Percentiles rank a stretch among this genome's conserved stretches.
phyloP scores from a whole-genome alignment of 108 stramenopile genomes.

The Poteriospumella lacustris region DNA sequence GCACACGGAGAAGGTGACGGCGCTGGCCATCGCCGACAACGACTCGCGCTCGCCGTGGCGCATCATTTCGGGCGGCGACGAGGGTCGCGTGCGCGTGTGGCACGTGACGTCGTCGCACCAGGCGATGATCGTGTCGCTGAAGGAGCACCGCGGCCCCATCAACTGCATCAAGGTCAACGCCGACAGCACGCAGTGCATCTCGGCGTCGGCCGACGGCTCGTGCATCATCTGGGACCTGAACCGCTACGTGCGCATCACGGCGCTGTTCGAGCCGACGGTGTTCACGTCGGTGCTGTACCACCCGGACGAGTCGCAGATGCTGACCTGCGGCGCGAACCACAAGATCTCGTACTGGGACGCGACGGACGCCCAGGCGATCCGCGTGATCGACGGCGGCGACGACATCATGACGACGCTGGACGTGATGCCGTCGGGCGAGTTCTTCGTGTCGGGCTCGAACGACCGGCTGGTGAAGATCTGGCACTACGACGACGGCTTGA shows the following conservation, averaged over 20 bases:
- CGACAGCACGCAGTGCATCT: constrained; percentile 65
- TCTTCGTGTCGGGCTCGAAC: constrained; percentile 66
- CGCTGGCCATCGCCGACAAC: constrained; percentile 61
- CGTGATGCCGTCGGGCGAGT: constrained; percentile 59
- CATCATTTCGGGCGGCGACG: constrained; percentile 68
- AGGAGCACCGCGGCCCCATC: constrained; percentile 74
- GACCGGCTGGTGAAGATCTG: constrained; percentile 72
- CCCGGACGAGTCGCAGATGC: constrained; percentile 76
- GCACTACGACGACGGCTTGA: constrained; percentile 73
- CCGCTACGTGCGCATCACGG: constrained; percentile 61
- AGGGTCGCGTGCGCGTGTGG: constrained; percentile 76
- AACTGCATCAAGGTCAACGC: constrained; percentile 59
- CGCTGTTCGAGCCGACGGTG: constrained; percentile 72
- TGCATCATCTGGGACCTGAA: constrained; percentile 79
- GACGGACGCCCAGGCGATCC: constrained; percentile 67
- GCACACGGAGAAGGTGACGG: constrained; percentile 65
- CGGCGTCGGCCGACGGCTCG: constrained; percentile 71
- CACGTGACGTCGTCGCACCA: constrained; percentile 64
- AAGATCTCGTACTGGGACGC: constrained; percentile 84
- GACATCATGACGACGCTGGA: constrained; percentile 65
- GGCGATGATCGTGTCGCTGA: constrained; percentile 67
- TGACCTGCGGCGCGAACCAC: constrained; percentile 73
- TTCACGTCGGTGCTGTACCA: constrained; percentile 67
- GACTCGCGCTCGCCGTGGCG: constrained; percentile 56
- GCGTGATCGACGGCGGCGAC: constrained; percentile 71